These are phyloP conservation scores for Penicillium sp. DNA, from an alignment of 2,329 filamentous ascomycete species.

Conservation along the genomic window DNA sequence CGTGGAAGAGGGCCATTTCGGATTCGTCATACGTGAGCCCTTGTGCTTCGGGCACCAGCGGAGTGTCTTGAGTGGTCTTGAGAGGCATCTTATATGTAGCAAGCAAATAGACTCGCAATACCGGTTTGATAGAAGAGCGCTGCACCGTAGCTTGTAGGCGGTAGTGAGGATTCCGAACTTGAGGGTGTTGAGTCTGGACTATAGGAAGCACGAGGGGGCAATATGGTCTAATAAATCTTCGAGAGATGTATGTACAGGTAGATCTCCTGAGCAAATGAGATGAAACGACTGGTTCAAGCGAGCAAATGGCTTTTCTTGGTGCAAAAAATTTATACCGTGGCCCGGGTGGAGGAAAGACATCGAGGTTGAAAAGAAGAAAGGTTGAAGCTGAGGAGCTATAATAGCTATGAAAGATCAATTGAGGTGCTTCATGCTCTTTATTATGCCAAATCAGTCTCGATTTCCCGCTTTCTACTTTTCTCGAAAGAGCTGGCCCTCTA, in stretches of 20 bases:
- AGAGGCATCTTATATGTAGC: conserved; percentile 23
- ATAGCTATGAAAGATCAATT: neutral
- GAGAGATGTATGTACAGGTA: neutral
- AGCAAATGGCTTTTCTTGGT: neutral
- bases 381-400: conserved; percentile 2
- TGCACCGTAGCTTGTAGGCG: neutral
- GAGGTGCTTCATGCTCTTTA: conserved; percentile 2
- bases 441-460: conserved; percentile 18
- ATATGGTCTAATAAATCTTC: neutral
- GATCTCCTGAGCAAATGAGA: neutral
- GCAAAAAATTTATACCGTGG: neutral
- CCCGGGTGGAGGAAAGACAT: neutral
- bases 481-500: conserved; percentile 14
- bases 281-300: neutral
- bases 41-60: conserved; percentile 33
- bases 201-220: neutral
- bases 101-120: neutral
- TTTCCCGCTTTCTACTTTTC: conserved; percentile 4
- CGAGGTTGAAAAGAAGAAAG: conserved; percentile 1
- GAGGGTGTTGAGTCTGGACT: neutral
- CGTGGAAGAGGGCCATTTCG: conserved; percentile 41
- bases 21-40: conserved; percentile 40
- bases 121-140: neutral
- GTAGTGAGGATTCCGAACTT: neutral
- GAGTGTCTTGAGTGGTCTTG: conserved; percentile 22